phyloP scores from a whole-genome alignment of 805 yeast species.

The Kluyveromyces starmeri region DNA sequence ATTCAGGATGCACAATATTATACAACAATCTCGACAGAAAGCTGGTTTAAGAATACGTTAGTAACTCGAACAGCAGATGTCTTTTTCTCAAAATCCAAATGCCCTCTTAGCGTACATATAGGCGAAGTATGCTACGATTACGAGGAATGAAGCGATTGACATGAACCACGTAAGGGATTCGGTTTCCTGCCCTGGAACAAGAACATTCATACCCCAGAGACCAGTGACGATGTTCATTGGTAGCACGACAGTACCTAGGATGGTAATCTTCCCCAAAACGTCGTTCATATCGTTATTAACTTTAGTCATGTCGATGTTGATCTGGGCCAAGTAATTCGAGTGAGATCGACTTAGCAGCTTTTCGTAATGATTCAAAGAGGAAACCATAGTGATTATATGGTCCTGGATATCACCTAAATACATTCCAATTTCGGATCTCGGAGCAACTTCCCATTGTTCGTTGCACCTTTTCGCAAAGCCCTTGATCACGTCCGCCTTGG shows the following conservation, averaged over 20 bases:
- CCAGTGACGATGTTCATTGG: conserved; percentile 96
- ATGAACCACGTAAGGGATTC: conserved; percentile 62
- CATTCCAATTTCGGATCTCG: conserved; percentile 82
- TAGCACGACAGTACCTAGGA: conserved; percentile 87
- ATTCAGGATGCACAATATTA: too few relatives aligned
- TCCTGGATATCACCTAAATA: conserved; percentile 96
- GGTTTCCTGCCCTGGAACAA: conserved; percentile 84
- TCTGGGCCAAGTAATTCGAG: conserved; percentile 91
- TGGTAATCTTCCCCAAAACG: conserved; percentile 85
- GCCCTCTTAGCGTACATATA: conserved; percentile 41
- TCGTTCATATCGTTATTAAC: conserved; percentile 97
- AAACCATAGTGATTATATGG: conserved; percentile 96
- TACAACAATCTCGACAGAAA: too few relatives aligned
- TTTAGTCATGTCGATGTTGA: conserved; percentile 94
- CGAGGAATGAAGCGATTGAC: conserved; percentile 39
- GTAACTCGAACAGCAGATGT: too few relatives aligned
- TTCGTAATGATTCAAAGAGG: conserved; percentile 88
- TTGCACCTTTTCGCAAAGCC: conserved; percentile 89
- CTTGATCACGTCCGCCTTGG: conserved; percentile 95
- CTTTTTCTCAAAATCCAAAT: conserved; percentile 32
- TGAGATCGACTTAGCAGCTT: conserved; percentile 91
- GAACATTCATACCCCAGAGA: conserved; percentile 96
- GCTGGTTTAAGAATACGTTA: too few relatives aligned
- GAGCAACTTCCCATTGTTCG: conserved; percentile 74
- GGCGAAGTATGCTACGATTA: conserved; percentile 37